These are phyloP conservation scores for Yamadazyma siamensis DNA, from an alignment of 1,139 yeast genomes.

Conservation along the genomic window DNA sequence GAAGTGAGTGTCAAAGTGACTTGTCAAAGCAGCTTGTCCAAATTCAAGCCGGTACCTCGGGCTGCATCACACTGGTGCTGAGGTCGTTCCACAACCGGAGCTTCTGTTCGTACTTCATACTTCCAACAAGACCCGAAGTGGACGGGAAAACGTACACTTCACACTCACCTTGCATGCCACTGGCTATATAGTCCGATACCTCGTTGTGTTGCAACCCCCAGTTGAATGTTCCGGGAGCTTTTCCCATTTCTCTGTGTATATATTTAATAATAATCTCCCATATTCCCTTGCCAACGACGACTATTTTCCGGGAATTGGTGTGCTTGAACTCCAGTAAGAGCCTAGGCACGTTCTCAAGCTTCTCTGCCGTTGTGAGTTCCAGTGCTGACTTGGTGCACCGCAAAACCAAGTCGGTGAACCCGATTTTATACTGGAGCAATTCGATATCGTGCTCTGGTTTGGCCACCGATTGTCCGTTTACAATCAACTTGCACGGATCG, in stretches of 20 bases:
- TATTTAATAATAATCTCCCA: conserved; percentile 59
- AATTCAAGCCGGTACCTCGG: background rate
- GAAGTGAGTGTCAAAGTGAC: conserved; percentile 18
- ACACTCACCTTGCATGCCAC: conserved; percentile 8
- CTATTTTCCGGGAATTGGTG: conserved; percentile 41
- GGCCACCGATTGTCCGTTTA: conserved; percentile 25
- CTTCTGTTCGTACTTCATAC: conserved; percentile 44
- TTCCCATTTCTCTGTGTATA: conserved; percentile 17
- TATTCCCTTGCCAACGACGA: conserved; percentile 74
- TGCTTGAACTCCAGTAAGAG: conserved; percentile 44
- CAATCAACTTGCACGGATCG: conserved; percentile 1
- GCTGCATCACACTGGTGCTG: conserved; percentile 5
- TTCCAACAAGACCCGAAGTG: conserved; percentile 72
- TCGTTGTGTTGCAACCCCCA: conserved; percentile 52
- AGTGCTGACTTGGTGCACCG: conserved; percentile 62
- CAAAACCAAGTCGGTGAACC: conserved; percentile 69
- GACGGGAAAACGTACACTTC: conserved; percentile 62
- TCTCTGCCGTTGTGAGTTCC: conserved; percentile 52
- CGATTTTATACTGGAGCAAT: conserved; percentile 47
- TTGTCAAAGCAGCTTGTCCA: too few relatives aligned
- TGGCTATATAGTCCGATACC: conserved; percentile 13
- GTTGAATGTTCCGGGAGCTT: conserved; percentile 17
- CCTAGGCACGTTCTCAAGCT: conserved; percentile 52
- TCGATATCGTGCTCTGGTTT: conserved; percentile 48
- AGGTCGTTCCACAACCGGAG: conserved; percentile 43